These are phyloP conservation scores for Quercus phellos DNA, from an alignment of 331 rosid species.

Conservation along the genomic window DNA sequence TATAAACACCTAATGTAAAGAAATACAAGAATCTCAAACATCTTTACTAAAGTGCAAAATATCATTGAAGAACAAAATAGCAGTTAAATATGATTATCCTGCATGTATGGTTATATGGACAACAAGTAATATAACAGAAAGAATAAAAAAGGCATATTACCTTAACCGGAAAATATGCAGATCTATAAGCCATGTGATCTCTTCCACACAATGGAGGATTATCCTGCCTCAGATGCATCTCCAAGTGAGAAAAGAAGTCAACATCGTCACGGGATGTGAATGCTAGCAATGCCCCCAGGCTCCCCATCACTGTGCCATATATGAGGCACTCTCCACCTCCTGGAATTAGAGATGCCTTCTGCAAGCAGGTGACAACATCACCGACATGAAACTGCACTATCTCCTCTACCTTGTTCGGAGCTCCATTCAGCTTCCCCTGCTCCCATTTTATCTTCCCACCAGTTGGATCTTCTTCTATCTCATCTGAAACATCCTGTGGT, in stretches of 20 bases:
- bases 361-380: conserved; percentile 71
- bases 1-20: not conserved
- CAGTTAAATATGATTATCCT: not conserved
- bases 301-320: conserved; percentile 93
- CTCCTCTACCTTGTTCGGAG: conserved; percentile 94
- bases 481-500: conserved; percentile 90
- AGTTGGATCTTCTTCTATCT: conserved; percentile 97
- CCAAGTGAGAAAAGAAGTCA: conserved; percentile 95
- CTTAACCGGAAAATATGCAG: conserved; percentile 96
- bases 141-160: conserved; percentile 30
- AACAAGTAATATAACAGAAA: not conserved
- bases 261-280: conserved; percentile 96
- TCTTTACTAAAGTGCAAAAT: not conserved
- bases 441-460: conserved; percentile 99
- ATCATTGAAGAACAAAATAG: not conserved
- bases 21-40: not conserved
- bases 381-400: conserved; percentile 91
- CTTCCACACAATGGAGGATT: conserved; percentile 95
- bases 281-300: conserved; percentile 88
- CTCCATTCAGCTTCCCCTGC: conserved; percentile 93
- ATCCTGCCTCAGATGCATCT: conserved; percentile 98
- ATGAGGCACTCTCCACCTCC: conserved; percentile 92
- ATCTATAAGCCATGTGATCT: conserved; percentile 97
- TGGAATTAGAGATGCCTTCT: conserved; percentile 93
- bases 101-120: not conserved